These are phyloP conservation scores for Trichocladium antarcticum DNA, from an alignment of 495 filamentous ascomycete genomes.

Conservation along the genomic window DNA sequence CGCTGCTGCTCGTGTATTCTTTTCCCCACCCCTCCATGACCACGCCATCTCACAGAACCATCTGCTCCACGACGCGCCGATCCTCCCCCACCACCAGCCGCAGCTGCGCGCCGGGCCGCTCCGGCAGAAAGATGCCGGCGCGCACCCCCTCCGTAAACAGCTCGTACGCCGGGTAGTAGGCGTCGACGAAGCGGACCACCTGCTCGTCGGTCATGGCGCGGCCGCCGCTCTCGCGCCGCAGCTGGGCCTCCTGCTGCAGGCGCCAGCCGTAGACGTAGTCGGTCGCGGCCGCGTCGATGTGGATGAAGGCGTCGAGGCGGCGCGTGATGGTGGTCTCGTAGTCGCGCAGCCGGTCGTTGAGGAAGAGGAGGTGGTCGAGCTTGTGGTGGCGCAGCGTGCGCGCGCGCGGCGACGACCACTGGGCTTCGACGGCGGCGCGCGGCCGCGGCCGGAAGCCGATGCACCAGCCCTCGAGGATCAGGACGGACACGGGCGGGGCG, in stretches of 20 bases:
- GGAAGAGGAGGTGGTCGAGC: constrained; percentile 55
- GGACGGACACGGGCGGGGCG: constrained; percentile 35
- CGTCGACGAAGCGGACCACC: constrained; percentile 44
- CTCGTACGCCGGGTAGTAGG: constrained; percentile 54
- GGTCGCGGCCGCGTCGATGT: constrained; percentile 72
- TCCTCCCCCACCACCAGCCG: constrained; percentile 59
- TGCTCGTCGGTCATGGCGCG: constrained; percentile 61
- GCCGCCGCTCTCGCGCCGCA: constrained; percentile 42
- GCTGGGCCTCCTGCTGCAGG: constrained; percentile 61
- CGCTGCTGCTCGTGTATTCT: too few relatives aligned
- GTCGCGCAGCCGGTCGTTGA: constrained; percentile 55
- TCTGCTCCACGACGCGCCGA: constrained; percentile 48
- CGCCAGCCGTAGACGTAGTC: constrained; percentile 84
- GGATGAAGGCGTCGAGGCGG: constrained; percentile 70
- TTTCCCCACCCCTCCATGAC: too few relatives aligned
- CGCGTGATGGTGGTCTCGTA: constrained; percentile 63
- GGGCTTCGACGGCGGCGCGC: constrained; percentile 39
- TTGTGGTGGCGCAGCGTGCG: constrained; percentile 45
- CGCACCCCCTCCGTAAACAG: constrained; percentile 61
- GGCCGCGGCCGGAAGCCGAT: constrained; percentile 68
- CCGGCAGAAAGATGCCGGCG: constrained; percentile 45
- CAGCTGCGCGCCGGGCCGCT: constrained; percentile 46
- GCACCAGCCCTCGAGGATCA: constrained; percentile 90
- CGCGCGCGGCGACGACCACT: constrained; percentile 44
- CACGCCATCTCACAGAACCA: constrained; percentile 48